Evolutionary conservation across 78 protist genomes (phyloP), one percentile per base, ranked within the genome.

Genomic region (Dictyostelium firmibasis): DNA sequence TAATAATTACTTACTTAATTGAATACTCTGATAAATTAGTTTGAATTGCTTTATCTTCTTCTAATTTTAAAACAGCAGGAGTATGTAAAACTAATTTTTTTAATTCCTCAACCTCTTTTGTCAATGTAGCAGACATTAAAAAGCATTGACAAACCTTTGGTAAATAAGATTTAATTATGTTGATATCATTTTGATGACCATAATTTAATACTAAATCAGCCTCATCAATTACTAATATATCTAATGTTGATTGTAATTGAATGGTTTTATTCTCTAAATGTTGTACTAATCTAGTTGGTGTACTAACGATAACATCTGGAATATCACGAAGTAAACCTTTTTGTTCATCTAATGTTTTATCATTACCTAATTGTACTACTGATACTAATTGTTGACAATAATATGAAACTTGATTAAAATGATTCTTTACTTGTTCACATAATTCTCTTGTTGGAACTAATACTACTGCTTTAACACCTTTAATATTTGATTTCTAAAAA

Each of bases 391-490:
- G 69, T 6, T 41, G 31, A n/a, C 75, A 62, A 91, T 95, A 82
- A 31, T 36, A 72, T 47, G 83, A 76, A 29, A 97, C 47, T 33
- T 83, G 53, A 27, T 20, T 27, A 81, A 95, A 43, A 60, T 79
- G 93, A 41, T 60, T 67, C 36, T 57, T 47, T 16, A 96, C 98
- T 91, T 98, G 99, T 75, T 77, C 86, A 67, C 97, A 91, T 27
- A 98, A 81, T 62, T 98, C 99, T 47, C 89, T 86, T n/a, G 98
- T 93, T 27, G 99, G 99, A 3, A 98, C 98, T 43, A 98, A 91
- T 18, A 98, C 81, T 11, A 98, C 83, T 18, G 93, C 99, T 50
- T 79, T 60, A 14, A 94, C 79, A 44, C 96, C 79, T 47, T 85
- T 29, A 36, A 16, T 35, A 23, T 69, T 75, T 57, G 92, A 76